Evolutionary conservation across 2,329 filamentous ascomycete species (phyloP).

Genomic region (Neoascochyta sp.): DNA sequence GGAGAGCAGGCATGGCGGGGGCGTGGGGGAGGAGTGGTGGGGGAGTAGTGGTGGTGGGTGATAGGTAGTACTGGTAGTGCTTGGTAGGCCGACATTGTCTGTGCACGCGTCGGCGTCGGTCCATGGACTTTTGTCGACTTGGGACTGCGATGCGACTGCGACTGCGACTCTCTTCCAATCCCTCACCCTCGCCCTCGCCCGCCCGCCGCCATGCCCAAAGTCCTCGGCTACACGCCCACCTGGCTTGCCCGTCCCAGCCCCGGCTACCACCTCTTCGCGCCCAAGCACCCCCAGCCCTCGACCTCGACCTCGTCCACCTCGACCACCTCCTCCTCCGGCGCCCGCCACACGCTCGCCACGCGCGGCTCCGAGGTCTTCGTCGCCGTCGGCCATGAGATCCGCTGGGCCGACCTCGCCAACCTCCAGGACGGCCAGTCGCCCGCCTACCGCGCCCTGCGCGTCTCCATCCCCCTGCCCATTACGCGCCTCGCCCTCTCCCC

Average conservation of each 20-base stretch:
- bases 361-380: slow-evolving; percentile 86
- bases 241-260: slow-evolving; percentile 80
- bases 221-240: slow-evolving; percentile 77
- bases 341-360: slow-evolving; percentile 65
- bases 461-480: slow-evolving; percentile 76
- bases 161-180: too few relatives aligned
- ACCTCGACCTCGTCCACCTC: slow-evolving; percentile 26
- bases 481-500: slow-evolving; percentile 82
- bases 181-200: not conserved
- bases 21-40: too few relatives aligned
- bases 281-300: slow-evolving; percentile 43
- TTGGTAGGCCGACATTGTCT: too few relatives aligned
- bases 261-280: slow-evolving; percentile 72
- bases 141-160: too few relatives aligned
- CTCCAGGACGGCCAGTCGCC: slow-evolving; percentile 59
- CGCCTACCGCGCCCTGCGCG: slow-evolving; percentile 57
- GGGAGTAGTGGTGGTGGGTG: too few relatives aligned
- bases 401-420: slow-evolving; percentile 81
- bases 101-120: too few relatives aligned
- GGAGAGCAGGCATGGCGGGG: slow-evolving; percentile 24
- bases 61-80: too few relatives aligned
- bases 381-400: slow-evolving; percentile 81
- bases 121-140: too few relatives aligned
- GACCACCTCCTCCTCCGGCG: slow-evolving; percentile 33
- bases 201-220: slow-evolving; percentile 70